Evolutionary conservation across 164 flowering plant species (phyloP).

Genomic region (Stephania cephalantha): DNA sequence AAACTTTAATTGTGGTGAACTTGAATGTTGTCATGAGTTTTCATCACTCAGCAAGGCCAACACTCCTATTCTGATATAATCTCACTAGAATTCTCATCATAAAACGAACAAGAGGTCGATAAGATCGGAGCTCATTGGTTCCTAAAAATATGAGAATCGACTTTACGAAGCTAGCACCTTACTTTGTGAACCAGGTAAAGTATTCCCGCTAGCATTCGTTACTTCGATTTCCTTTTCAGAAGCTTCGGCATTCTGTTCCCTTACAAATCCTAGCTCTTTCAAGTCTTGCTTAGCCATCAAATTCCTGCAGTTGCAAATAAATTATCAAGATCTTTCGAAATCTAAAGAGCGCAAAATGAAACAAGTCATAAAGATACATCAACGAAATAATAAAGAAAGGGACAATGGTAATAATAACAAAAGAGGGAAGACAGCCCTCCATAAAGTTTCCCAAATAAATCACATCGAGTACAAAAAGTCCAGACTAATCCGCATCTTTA

Average conservation of each 20-base stretch:
- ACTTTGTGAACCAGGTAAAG: constrained; percentile 5
- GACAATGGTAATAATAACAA: background rate
- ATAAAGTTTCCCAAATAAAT: background rate
- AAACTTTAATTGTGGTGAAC: background rate
- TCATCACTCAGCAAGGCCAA: background rate
- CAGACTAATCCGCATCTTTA: no score
- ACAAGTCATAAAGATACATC: background rate
- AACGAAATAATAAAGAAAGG: background rate
- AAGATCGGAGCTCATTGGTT: background rate
- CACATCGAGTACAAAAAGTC: background rate
- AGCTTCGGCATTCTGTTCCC: constrained; percentile 26
- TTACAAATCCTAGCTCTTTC: constrained; percentile 68
- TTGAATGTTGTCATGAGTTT: background rate
- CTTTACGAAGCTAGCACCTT: constrained; percentile 15
- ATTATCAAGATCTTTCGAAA: background rate
- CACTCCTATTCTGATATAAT: background rate
- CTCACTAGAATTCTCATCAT: background rate
- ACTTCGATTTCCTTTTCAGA: constrained; percentile 22
- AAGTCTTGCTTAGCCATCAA: constrained; percentile 92
- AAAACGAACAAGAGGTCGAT: background rate
- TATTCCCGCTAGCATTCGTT: background rate
- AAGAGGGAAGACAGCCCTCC: background rate
- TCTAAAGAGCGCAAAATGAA: background rate
- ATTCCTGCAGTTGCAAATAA: constrained; percentile 41
- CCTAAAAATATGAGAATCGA: background rate